phyloP scores from a whole-genome alignment of 305 asterid genomes.

The Coffea humblotiana region DNA sequence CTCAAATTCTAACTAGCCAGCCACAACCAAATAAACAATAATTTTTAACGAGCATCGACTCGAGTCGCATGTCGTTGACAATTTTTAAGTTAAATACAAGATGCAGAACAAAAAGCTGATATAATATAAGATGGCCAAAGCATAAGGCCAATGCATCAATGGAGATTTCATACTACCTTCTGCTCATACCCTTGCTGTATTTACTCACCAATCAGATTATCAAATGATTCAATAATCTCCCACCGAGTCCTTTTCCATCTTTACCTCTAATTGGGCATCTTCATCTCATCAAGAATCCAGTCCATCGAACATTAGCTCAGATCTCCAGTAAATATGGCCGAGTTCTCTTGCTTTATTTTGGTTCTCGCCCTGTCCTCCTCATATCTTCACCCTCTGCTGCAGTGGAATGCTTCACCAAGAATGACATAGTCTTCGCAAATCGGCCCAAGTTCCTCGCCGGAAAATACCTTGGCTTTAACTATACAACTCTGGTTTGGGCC shows the following conservation, averaged over 20 bases:
- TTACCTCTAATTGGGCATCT: constrained; percentile 58
- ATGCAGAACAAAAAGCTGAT: too few species aligned
- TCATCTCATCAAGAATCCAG: constrained; percentile 49
- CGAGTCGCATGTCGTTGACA: too few species aligned
- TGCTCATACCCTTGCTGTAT: constrained; percentile 27
- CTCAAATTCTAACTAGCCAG: too few species aligned
- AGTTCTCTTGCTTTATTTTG: constrained; percentile 43
- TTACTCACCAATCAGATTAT: constrained; percentile 18
- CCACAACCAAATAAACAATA: too few species aligned
- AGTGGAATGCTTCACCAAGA: constrained; percentile 50
- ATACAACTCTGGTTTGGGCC: constrained; percentile 47
- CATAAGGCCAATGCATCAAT: background rate
- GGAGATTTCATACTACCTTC: constrained; percentile 21
- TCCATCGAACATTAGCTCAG: constrained; percentile 43
- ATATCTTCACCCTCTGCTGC: constrained; percentile 53
- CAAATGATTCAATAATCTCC: constrained; percentile 31
- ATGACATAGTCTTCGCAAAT: constrained; percentile 54
- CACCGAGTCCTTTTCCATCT: constrained; percentile 32
- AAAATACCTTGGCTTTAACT: constrained; percentile 44
- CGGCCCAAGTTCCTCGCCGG: constrained; percentile 54
- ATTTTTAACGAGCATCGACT: too few species aligned
- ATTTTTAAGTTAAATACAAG: too few species aligned
- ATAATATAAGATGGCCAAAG: too few species aligned
- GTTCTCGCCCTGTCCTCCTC: constrained; percentile 50
- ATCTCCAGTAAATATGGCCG: constrained; percentile 49